Conservation (phyloP, 179 eudicot species). For the Silene vulgaris region DNA sequence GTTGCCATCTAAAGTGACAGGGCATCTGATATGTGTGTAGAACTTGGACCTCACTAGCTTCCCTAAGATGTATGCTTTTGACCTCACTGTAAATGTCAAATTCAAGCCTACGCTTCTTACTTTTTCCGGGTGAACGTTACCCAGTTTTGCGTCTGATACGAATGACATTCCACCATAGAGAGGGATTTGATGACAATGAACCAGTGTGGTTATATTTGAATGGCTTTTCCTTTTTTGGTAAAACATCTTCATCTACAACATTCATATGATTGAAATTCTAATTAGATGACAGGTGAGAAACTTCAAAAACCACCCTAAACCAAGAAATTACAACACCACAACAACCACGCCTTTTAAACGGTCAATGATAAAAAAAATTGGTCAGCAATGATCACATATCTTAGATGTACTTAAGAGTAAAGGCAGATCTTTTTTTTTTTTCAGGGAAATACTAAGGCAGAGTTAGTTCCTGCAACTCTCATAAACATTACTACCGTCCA, state of each 20-base stretch:
- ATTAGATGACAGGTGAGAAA: neutral
- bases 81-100: constrained; percentile 57
- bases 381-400: too few relatives aligned
- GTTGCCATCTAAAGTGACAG: constrained; percentile 40
- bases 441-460: too few relatives aligned
- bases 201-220: constrained; percentile 30
- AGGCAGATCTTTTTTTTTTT: too few relatives aligned
- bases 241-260: constrained; percentile 52
- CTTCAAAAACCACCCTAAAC: too few relatives aligned
- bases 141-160: constrained; percentile 26
- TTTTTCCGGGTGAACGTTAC: constrained; percentile 22
- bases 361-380: too few relatives aligned
- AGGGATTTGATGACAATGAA: constrained; percentile 54
- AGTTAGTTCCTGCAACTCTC: neutral
- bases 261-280: neutral
- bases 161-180: constrained; percentile 57
- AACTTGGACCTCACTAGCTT: constrained; percentile 68
- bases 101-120: constrained; percentile 48
- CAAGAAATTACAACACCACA: too few relatives aligned
- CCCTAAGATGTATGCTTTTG: constrained; percentile 73
- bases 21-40: constrained; percentile 42
- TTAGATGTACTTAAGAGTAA: too few relatives aligned
- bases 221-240: constrained; percentile 62
- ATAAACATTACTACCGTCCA: neutral
- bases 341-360: too few relatives aligned